Percentiles rank a stretch among this genome's conserved stretches.
Evolutionary conservation across 805 yeast species (phyloP).

Genomic region (Maudiozyma bulderi): DNA sequence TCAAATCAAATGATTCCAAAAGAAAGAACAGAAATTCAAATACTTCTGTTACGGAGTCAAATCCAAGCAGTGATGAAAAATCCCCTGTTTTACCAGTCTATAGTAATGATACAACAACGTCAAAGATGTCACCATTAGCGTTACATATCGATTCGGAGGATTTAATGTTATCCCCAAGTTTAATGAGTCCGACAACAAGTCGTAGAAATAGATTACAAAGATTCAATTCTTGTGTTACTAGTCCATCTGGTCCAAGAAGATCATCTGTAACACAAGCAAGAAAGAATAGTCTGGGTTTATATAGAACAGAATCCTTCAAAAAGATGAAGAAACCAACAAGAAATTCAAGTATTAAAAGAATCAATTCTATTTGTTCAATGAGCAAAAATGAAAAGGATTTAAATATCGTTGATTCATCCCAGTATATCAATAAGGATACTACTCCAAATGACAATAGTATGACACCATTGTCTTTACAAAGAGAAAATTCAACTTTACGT

Average conservation of each 20-base stretch:
- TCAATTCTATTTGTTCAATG: slow-evolving; percentile 1
- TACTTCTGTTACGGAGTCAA: not conserved
- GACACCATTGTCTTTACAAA: not conserved
- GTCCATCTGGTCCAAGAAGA: not conserved
- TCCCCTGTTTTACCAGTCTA: not conserved
- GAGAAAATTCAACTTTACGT: not conserved
- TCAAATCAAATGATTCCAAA: slow-evolving; percentile 6
- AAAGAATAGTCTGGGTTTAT: not conserved
- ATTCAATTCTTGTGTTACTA: not conserved
- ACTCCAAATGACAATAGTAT: not conserved
- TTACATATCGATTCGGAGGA: not conserved
- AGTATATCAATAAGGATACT: not conserved
- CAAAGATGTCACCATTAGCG: not conserved
- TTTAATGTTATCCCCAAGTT: slow-evolving; percentile 12
- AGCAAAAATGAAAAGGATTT: not conserved
- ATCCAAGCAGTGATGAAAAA: not conserved
- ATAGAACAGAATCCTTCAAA: slow-evolving; percentile 1
- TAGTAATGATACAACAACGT: not conserved
- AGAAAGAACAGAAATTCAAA: not conserved
- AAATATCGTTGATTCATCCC: not conserved
- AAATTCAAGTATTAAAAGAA: not conserved
- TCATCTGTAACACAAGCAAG: not conserved
- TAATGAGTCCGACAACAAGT: not conserved
- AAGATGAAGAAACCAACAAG: not conserved
- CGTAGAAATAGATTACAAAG: not conserved